Base-by-base conservation (phyloP, 352 stramenopile species). In the Phytopythium cucurbitacearum region DNA sequence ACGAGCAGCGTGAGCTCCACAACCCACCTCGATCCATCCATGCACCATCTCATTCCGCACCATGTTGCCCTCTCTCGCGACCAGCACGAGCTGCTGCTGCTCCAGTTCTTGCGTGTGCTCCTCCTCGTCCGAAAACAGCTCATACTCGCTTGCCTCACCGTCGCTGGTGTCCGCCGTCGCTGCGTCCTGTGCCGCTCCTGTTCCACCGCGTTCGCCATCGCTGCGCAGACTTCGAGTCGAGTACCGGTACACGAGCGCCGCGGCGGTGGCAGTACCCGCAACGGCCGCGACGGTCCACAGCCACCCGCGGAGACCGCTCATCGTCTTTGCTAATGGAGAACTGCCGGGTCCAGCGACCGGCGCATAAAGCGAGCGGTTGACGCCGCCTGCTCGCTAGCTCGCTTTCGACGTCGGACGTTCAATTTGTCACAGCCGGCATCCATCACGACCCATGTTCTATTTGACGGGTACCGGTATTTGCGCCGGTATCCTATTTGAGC, bases 271-370 rank as follows among this genome's bases (percentile, higher is more conserved):
- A 33, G 78, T 85, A 45, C 83, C 83, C 1, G 79, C 78, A 50
- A 89, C 76, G 8, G 75, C 83, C 58, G 77, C 71, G 32, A 87
- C 48, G 51, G 80, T 82, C 77, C 68, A 87, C 34, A 90, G 48
- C 54, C 77, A 75, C n/a, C 74, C 77, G 8, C 69, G 65, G 38
- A 75, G 80, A 48, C 69, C 80, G 12, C 48, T 54, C 48, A 54
- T 54, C 21, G 21, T 28, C 21, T 28, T 28, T 28, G 21, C 21
- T 28, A 28, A 28, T 28, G 21, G 21, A 28, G 21, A 28, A 28
- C 21, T 28, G 21, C 21, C 21, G 21, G 21, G 21, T 28, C 21
- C 21, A 28, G 21, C 21, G 21, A 28, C 21, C 21, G 21, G 21
- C 21, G 21, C 21, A 28, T 28, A 28, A 28, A 28, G 21, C 21